Percentiles rank a stretch among this genome's conserved stretches.
Evolutionary conservation across 106 monocot species (phyloP).

Genomic region (Alisma plantagoaquatica): DNA sequence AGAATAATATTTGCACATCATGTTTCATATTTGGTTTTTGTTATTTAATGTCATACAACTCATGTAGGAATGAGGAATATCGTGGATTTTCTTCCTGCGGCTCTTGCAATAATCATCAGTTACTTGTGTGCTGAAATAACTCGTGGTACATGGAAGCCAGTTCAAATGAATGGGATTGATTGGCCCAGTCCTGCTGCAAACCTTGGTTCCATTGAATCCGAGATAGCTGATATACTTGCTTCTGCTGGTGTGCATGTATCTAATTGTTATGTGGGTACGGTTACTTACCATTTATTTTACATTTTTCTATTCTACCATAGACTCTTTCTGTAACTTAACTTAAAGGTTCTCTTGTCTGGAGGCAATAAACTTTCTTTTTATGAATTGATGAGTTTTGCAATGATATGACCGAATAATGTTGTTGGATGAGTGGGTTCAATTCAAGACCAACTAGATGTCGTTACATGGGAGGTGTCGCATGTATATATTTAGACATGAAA

Average conservation of each 20-base stretch:
- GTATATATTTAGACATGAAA: too few relatives aligned
- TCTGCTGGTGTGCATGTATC: constrained; percentile 61
- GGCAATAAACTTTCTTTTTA: neutral
- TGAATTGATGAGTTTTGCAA: too few relatives aligned
- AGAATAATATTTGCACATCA: too few relatives aligned
- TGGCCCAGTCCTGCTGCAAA: constrained; percentile 83
- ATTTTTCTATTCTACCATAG: neutral
- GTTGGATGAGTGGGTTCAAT: neutral
- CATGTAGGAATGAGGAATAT: too few relatives aligned
- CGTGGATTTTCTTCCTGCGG: too few relatives aligned
- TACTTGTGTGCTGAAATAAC: constrained; percentile 94
- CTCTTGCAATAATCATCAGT: constrained; percentile 70
- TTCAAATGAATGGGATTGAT: constrained; percentile 77
- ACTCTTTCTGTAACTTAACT: too few relatives aligned
- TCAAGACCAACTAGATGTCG: too few relatives aligned
- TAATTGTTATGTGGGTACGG: constrained; percentile 33
- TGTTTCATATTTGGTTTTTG: neutral
- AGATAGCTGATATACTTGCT: constrained; percentile 73
- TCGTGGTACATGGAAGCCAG: constrained; percentile 86
- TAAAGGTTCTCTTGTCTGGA: neutral
- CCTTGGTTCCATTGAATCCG: constrained; percentile 60
- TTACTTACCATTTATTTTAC: constrained; percentile 12
- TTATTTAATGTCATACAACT: too few relatives aligned
- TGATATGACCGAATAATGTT: too few relatives aligned
- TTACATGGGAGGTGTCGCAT: too few relatives aligned